These are phyloP conservation scores for Phylloporus sp. DNA, from an alignment of 768 basidiomycete genomes.

Conservation along the genomic window DNA sequence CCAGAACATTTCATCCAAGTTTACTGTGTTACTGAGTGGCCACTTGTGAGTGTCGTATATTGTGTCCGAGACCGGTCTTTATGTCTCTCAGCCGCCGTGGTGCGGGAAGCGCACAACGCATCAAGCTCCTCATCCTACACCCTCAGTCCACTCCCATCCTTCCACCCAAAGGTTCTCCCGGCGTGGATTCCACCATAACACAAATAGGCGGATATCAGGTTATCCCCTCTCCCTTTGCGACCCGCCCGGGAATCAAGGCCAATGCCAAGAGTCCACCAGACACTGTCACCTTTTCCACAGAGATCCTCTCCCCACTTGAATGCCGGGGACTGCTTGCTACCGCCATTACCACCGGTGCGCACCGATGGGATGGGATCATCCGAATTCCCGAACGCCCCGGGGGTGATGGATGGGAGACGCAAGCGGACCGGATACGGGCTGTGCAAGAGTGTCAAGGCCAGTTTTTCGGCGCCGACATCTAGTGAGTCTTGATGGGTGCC, in stretches of 20 bases:
- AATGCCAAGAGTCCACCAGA: conserved; percentile 4
- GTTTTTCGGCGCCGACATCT: conserved; percentile 39
- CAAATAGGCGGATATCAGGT: conserved; percentile 3
- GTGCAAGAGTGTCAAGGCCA: conserved; percentile 31
- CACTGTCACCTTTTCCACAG: conserved; percentile 30
- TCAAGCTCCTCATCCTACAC: conserved; percentile 18
- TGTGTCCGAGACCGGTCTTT: neutral
- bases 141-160: conserved; percentile 7
- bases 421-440: conserved; percentile 21
- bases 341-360: conserved; percentile 27
- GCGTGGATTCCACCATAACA: conserved; percentile 13
- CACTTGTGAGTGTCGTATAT: conserved; percentile 49
- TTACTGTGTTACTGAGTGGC: conserved; percentile 49
- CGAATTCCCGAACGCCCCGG: conserved; percentile 39
- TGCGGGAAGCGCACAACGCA: conserved; percentile 8
- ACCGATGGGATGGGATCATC: conserved; percentile 51
- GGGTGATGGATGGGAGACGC: conserved; percentile 27
- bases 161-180: conserved; percentile 16
- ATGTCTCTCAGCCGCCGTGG: conserved; percentile 44
- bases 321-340: conserved; percentile 44
- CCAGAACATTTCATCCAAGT: conserved; percentile 43
- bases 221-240: conserved; percentile 19
- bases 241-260: conserved; percentile 6
- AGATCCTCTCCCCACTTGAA: conserved; percentile 41
- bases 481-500: conserved; percentile 3